Percentiles rank a stretch among this genome's conserved stretches.
Conservation (phyloP, 768 basidiomycete genomes). For the Hirschioporus abietinus region DNA sequence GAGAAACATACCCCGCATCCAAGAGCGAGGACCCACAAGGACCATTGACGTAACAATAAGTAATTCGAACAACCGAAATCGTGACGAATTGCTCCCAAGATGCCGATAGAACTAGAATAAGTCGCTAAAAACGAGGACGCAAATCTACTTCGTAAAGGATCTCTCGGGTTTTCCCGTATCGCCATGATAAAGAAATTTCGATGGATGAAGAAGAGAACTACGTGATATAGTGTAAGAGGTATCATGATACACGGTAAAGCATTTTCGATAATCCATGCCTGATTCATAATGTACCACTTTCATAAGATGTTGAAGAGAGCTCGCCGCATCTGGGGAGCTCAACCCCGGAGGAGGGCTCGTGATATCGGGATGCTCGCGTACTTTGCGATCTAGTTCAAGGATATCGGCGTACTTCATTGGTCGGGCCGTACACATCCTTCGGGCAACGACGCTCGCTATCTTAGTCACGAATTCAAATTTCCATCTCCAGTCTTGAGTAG, state of each 20-base stretch:
- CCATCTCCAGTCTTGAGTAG: conserved; percentile 59
- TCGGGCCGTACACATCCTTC: conserved; percentile 54
- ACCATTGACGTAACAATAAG: neutral
- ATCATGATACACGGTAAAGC: no score
- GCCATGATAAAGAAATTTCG: conserved; percentile 70
- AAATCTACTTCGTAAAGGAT: conserved; percentile 65
- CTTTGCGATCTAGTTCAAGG: conserved; percentile 45
- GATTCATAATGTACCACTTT: neutral
- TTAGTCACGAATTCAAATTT: conserved; percentile 59
- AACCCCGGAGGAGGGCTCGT: neutral
- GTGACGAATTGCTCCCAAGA: conserved; percentile 45
- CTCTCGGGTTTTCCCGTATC: conserved; percentile 61
- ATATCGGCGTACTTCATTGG: conserved; percentile 46
- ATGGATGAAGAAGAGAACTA: conserved; percentile 62
- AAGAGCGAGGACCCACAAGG: conserved; percentile 27
- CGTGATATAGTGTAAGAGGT: neutral
- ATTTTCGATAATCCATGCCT: neutral
- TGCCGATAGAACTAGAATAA: conserved; percentile 62
- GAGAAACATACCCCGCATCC: conserved; percentile 55
- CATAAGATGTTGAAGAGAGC: neutral
- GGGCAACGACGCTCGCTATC: conserved; percentile 56
- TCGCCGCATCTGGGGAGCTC: neutral
- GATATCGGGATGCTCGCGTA: conserved; percentile 37
- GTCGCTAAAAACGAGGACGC: conserved; percentile 70
- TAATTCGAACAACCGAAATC: conserved; percentile 59